Evolutionary conservation across 2,329 filamentous ascomycete genomes (phyloP).

Genomic region (Aspergillus costaricaensis): DNA sequence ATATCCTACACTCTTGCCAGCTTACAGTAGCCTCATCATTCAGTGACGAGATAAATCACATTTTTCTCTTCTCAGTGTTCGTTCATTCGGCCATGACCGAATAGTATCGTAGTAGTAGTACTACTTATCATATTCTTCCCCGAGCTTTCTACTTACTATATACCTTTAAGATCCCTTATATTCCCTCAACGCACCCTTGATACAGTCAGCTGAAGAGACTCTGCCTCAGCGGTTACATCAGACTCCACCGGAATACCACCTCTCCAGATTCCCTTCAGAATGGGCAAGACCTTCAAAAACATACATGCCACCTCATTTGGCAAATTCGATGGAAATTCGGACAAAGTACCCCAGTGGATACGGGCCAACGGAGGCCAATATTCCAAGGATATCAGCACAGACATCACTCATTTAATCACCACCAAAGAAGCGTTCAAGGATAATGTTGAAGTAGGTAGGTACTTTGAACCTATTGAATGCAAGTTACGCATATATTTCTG

Average conservation of each 20-base stretch:
- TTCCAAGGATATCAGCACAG: slow-evolving; percentile 50
- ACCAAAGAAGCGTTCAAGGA: slow-evolving; percentile 62
- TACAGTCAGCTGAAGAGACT: too few relatives aligned
- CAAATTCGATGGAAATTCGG: slow-evolving; percentile 54
- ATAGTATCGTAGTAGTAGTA: neutral
- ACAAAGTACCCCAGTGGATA: slow-evolving; percentile 68
- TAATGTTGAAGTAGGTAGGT: slow-evolving; percentile 44
- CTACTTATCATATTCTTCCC: too few relatives aligned
- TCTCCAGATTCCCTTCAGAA: slow-evolving; percentile 14
- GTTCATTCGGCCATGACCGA: neutral
- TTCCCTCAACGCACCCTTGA: too few relatives aligned
- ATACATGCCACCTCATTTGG: slow-evolving; percentile 61
- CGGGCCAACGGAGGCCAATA: slow-evolving; percentile 62
- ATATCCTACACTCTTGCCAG: neutral
- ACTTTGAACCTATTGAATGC: too few relatives aligned
- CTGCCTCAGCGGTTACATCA: neutral
- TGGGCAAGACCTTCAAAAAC: slow-evolving; percentile 53
- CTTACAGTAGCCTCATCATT: neutral
- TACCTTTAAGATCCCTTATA: too few relatives aligned
- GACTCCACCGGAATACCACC: neutral
- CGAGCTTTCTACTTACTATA: too few relatives aligned
- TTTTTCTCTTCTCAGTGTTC: neutral
- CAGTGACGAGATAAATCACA: neutral
- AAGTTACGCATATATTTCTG: slow-evolving; percentile 13
- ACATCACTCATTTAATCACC: slow-evolving; percentile 73